phyloP scores from a whole-genome alignment of 371 early-diverging fungal genomes.

The Mortierella sp. region DNA sequence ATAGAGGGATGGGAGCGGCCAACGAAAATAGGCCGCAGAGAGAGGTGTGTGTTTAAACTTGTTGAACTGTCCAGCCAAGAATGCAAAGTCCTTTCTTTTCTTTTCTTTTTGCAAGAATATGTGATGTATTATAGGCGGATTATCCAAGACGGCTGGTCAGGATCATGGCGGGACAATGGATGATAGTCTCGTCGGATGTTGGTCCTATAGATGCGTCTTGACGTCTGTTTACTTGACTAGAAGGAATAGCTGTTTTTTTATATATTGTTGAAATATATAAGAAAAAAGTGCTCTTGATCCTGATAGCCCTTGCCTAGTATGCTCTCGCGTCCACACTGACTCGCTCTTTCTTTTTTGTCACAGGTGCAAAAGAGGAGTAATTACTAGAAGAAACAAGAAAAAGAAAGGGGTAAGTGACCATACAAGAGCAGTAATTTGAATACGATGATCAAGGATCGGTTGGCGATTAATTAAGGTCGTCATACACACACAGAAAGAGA shows the following conservation, averaged over 20 bases:
- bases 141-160: conserved; percentile 30
- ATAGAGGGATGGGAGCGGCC: background rate
- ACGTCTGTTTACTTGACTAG: background rate
- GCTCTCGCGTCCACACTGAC: conserved; percentile 3
- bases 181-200: background rate
- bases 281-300: background rate
- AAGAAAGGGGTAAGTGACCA: background rate
- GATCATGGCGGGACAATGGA: conserved; percentile 30
- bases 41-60: background rate
- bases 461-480: no score
- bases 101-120: background rate
- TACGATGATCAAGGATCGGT: background rate
- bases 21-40: background rate
- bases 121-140: conserved; percentile 2
- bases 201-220: conserved; percentile 2
- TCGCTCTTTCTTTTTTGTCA: background rate
- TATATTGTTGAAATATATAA: background rate
- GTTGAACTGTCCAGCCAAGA: background rate
- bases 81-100: background rate
- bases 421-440: background rate
- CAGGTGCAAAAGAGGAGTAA: background rate
- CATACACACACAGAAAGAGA: background rate
- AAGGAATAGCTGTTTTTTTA: background rate
- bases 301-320: conserved; percentile 1
- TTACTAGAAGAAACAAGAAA: conserved; percentile 1